Base-by-base conservation (phyloP, 1,139 yeast species). In the Candida neerlandica region DNA sequence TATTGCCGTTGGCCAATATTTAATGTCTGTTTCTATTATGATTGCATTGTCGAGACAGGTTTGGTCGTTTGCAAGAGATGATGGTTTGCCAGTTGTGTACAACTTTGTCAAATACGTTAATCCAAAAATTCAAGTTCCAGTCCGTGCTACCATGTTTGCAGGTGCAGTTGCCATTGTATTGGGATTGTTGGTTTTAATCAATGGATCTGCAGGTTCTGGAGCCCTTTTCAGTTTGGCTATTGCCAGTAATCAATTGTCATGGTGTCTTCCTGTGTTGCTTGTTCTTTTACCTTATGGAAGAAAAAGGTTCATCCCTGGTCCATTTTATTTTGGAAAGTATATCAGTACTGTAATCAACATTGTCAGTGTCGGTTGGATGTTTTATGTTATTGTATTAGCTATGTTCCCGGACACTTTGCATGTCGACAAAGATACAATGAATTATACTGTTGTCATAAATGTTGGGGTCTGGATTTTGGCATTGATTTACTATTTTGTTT, bases 131-230 rank as follows among this genome's bases (percentile, higher is more conserved):
- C 72, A 77, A 23, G 85, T 82, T 21, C 90, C 90, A n/a, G 62
- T 82, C 44, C 73, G 83, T 56, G 88, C 89, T 2, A 79, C 84
- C 12, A 64, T 76, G 52, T 80, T 79, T 56, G 82, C 80, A 23
- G 81, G 84, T 37, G 49, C 62, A 33, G 60, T 79, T 14, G 75
- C 81, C 7, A 62, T 82, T 27, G 38, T 76, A 14, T 59, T 85
- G 27, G 89, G 89, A 7, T 70, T 82, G 45, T 66, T 85, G 50
- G 80, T 84, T 55, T 66, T 85, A 43, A 82, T 83, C 44, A 83
- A 84, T 46, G 54, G 76, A 5, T 73, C 81, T n/a, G 89, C 89
- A 33, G 77, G 66, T 49, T 78, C 89, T 1, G 67, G 69, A 53
- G 82, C 83, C 14, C 69, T 78, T 46, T 78, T 78, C 61, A 76